Percentiles rank a stretch among this genome's conserved stretches.
Conservation (phyloP, 2,329 filamentous ascomycete genomes). For the Nemania diffusa region DNA sequence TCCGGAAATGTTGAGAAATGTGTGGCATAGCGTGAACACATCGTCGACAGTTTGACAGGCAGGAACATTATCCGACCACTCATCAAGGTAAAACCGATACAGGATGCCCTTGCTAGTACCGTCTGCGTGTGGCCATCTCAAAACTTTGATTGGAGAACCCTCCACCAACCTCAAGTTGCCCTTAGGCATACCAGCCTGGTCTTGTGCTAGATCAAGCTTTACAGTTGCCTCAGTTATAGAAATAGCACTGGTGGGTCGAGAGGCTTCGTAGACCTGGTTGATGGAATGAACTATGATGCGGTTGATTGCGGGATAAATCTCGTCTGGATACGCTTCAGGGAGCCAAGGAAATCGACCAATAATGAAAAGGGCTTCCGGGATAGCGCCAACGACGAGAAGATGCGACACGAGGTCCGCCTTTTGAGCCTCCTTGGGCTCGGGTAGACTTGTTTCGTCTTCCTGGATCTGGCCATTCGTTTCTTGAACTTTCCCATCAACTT, state of each 20-base stretch:
- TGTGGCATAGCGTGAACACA: slow-evolving; percentile 85
- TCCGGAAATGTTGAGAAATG: slow-evolving; percentile 85
- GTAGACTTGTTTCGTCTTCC: slow-evolving; percentile 63
- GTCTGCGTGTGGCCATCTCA: slow-evolving; percentile 88
- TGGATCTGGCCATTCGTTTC: slow-evolving; percentile 57
- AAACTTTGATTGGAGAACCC: slow-evolving; percentile 70
- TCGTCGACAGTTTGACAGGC: slow-evolving; percentile 92
- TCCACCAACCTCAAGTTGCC: slow-evolving; percentile 72
- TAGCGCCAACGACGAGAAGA: slow-evolving; percentile 87
- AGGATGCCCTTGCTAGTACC: slow-evolving; percentile 80
- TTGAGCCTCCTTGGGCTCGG: slow-evolving; percentile 80
- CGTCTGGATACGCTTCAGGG: slow-evolving; percentile 82
- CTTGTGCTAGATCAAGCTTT: slow-evolving; percentile 58
- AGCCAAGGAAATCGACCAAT: slow-evolving; percentile 94
- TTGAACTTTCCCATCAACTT: slow-evolving; percentile 63
- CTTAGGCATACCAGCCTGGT: slow-evolving; percentile 75
- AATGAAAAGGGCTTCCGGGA: slow-evolving; percentile 93
- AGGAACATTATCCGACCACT: slow-evolving; percentile 94
- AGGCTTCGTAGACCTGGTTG: slow-evolving; percentile 72
- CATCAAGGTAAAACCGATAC: slow-evolving; percentile 96
- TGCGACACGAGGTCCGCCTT: slow-evolving; percentile 87
- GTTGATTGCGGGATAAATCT: slow-evolving; percentile 79
- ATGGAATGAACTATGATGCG: slow-evolving; percentile 86
- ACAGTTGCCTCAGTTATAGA: slow-evolving; percentile 48
- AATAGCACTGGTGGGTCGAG: slow-evolving; percentile 46